Evolutionary conservation across 2,329 filamentous ascomycete species (phyloP).

Genomic region (Albifimbria verrucaria): DNA sequence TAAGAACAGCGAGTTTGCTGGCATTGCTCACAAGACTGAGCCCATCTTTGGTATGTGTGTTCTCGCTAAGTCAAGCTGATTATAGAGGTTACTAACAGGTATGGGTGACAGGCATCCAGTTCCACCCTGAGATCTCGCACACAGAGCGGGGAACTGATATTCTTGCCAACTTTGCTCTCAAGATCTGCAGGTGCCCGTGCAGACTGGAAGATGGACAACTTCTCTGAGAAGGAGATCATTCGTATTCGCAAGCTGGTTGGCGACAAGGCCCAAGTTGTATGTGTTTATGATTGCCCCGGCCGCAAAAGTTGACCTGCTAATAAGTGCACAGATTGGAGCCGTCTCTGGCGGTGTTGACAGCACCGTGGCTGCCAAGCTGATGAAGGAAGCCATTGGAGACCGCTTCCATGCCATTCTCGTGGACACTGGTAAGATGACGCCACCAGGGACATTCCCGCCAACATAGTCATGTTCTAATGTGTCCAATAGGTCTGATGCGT

Average conservation of each 20-base stretch:
- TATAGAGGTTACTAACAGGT: slow-evolving; percentile 4
- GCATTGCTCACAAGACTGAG: slow-evolving; percentile 68
- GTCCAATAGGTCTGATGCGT: slow-evolving; percentile 58
- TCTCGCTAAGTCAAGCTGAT: slow-evolving; percentile 1
- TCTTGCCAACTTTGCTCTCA: slow-evolving; percentile 78
- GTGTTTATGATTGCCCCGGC: slow-evolving; percentile 18
- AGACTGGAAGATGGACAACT: slow-evolving; percentile 84
- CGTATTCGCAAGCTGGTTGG: slow-evolving; percentile 82
- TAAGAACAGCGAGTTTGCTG: slow-evolving; percentile 73
- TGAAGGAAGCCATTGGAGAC: slow-evolving; percentile 81
- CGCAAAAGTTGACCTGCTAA: slow-evolving; percentile 7
- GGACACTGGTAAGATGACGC: slow-evolving; percentile 61
- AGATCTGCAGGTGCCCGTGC: slow-evolving; percentile 74
- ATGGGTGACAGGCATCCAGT: slow-evolving; percentile 60
- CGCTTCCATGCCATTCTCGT: slow-evolving; percentile 83
- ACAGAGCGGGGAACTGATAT: slow-evolving; percentile 67
- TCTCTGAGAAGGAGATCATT: slow-evolving; percentile 74
- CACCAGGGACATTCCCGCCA: slow-evolving; percentile 8
- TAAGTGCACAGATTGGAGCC: slow-evolving; percentile 41
- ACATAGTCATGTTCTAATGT: slow-evolving; percentile 3
- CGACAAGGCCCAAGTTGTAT: slow-evolving; percentile 67
- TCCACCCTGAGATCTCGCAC: slow-evolving; percentile 83
- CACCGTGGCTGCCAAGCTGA: slow-evolving; percentile 82
- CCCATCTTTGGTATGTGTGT: slow-evolving; percentile 59
- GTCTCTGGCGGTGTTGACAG: slow-evolving; percentile 78